These are phyloP conservation scores for Akanthomyces dipterigenus DNA, from an alignment of 2,329 filamentous ascomycete genomes.

Conservation along the genomic window DNA sequence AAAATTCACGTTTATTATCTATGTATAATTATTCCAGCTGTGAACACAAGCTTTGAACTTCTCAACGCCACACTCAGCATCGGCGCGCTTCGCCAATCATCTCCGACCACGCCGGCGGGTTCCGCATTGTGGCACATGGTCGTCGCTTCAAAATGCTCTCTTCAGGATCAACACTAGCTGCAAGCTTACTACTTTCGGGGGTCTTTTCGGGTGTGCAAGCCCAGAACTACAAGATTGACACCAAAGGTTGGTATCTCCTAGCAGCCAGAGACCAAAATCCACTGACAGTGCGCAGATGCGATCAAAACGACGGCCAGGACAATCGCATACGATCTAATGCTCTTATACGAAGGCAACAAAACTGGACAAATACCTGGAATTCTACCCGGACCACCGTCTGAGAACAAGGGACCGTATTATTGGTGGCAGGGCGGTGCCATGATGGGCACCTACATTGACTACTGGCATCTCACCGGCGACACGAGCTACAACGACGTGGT, in stretches of 20 bases:
- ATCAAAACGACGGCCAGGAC: slow-evolving; percentile 33
- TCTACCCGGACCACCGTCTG: slow-evolving; percentile 38
- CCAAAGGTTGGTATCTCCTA: slow-evolving; percentile 1
- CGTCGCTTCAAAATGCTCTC: neutral
- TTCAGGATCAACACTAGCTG: neutral
- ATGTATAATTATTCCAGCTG: neutral
- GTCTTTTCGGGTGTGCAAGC: neutral
- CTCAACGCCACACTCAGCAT: neutral
- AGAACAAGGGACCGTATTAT: slow-evolving; percentile 49
- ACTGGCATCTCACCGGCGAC: slow-evolving; percentile 63
- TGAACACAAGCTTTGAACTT: too few species aligned
- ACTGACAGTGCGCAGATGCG: slow-evolving; percentile 23
- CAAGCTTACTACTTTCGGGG: neutral
- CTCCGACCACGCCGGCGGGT: neutral
- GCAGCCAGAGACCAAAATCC: neutral
- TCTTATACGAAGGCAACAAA: slow-evolving; percentile 38
- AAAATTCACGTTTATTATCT: neutral
- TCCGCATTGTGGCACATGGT: neutral
- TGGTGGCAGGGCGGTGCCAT: slow-evolving; percentile 70
- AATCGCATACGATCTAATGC: slow-evolving; percentile 36
- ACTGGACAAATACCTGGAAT: slow-evolving; percentile 42
- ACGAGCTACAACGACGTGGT: slow-evolving; percentile 53
- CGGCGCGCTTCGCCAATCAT: neutral
- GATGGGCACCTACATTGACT: slow-evolving; percentile 63
- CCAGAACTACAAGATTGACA: slow-evolving; percentile 11